These are phyloP conservation scores for Mycena indigotica DNA, from an alignment of 768 basidiomycete genomes.

Conservation along the genomic window DNA sequence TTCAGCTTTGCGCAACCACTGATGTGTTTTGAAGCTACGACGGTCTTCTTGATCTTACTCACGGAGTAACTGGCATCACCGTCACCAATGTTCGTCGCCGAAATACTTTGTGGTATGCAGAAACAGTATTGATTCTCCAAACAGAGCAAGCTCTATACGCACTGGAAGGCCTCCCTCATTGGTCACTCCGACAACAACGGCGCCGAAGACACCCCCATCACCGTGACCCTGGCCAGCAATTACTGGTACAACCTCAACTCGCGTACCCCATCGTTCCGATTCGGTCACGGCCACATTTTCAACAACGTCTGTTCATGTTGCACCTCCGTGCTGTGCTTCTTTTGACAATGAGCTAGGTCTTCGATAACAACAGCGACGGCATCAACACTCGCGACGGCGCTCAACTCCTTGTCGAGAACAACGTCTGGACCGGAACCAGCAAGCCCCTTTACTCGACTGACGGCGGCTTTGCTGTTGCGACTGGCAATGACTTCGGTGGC, in stretches of 20 bases:
- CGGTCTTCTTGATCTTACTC: constrained; percentile 47
- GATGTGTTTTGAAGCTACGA: constrained; percentile 38
- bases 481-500: constrained; percentile 40
- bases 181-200: constrained; percentile 48
- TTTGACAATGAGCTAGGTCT: constrained; percentile 20
- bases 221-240: constrained; percentile 41
- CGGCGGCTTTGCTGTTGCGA: constrained; percentile 43
- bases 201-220: constrained; percentile 31
- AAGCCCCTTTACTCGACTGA: constrained; percentile 46
- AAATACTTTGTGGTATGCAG: no score
- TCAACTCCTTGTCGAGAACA: constrained; percentile 50
- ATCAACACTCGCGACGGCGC: constrained; percentile 48
- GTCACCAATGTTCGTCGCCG: constrained; percentile 35
- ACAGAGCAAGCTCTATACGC: constrained; percentile 40
- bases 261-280: constrained; percentile 49
- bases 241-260: constrained; percentile 46
- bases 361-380: constrained; percentile 45
- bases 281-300: constrained; percentile 49
- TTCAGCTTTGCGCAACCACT: no score
- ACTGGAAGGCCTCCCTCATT: constrained; percentile 49
- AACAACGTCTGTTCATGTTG: constrained; percentile 33
- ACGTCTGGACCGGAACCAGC: constrained; percentile 44
- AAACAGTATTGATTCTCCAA: no score
- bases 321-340: not conserved
- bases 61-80: constrained; percentile 44